phyloP scores from a whole-genome alignment of 805 yeast species.

The Teunomyces panamensis region DNA sequence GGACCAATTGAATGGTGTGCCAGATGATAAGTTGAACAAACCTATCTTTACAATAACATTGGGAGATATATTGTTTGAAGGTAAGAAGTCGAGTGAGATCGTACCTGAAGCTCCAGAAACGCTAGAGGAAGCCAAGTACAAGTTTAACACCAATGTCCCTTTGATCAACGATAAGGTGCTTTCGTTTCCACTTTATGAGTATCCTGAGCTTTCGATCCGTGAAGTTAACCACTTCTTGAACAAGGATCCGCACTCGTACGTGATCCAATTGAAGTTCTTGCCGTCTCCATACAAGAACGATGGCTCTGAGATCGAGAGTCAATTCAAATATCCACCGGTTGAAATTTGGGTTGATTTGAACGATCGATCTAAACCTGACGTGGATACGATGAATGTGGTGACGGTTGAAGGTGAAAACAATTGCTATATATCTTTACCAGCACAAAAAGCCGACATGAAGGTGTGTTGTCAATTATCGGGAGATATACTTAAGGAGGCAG shows the following conservation, averaged over 20 bases:
- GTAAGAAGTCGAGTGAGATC: constrained; percentile 1
- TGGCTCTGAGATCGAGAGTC: constrained; percentile 9
- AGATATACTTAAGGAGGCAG: constrained; percentile 21
- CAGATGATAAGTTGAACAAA: constrained; percentile 13
- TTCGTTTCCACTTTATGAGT: constrained; percentile 24
- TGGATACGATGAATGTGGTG: constrained; percentile 39
- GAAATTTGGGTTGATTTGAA: constrained; percentile 53
- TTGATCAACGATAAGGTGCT: constrained; percentile 30
- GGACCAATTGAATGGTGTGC: constrained; percentile 19
- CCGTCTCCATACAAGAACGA: constrained; percentile 38
- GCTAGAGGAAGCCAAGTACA: constrained; percentile 14
- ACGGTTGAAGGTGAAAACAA: constrained; percentile 46
- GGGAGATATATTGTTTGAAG: constrained; percentile 36
- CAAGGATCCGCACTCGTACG: constrained; percentile 23
- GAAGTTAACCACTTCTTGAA: constrained; percentile 21
- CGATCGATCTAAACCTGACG: constrained; percentile 32
- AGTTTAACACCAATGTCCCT: constrained; percentile 34
- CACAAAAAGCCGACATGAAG: constrained; percentile 41
- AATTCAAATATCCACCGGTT: constrained; percentile 46
- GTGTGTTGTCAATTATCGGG: constrained; percentile 40
- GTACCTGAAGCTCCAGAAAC: neutral
- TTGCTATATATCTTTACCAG: constrained; percentile 42
- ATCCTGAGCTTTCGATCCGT: constrained; percentile 9
- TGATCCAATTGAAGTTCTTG: constrained; percentile 43
- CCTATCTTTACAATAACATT: constrained; percentile 36